Evolutionary conservation across 371 early-diverging fungal species (phyloP).

Genomic region (Mortierella sp.): DNA sequence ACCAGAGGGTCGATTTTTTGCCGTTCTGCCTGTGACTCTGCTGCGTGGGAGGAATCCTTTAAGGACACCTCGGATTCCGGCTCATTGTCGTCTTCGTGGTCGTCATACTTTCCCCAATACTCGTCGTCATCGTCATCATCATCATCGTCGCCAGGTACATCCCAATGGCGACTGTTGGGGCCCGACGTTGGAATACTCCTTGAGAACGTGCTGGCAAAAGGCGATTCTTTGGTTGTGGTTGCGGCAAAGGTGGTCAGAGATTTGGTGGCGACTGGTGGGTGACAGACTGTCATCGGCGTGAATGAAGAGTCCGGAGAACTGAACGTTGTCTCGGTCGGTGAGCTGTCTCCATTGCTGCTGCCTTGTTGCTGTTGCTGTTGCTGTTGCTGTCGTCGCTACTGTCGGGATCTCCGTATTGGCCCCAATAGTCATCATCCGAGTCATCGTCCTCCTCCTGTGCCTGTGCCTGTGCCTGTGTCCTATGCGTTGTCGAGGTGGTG

Average conservation of each 20-base stretch:
- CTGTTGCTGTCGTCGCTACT: not conserved
- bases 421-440: slow-evolving; percentile 50
- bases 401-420: slow-evolving; percentile 41
- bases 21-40: slow-evolving; percentile 6
- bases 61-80: not conserved
- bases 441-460: slow-evolving; percentile 7
- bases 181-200: not conserved
- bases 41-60: slow-evolving; percentile 12
- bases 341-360: too few relatives aligned
- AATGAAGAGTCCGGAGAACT: too few relatives aligned
- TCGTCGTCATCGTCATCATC: slow-evolving; percentile 31
- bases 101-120: slow-evolving; percentile 44
- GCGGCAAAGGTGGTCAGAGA: not conserved
- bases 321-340: too few relatives aligned
- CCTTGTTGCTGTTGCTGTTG: slow-evolving; percentile 13
- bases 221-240: not conserved
- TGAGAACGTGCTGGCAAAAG: not conserved
- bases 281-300: too few relatives aligned
- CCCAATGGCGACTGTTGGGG: not conserved
- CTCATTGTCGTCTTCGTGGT: not conserved
- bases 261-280: too few relatives aligned
- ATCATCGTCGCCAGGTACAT: not conserved
- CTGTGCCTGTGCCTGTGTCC: not conserved
- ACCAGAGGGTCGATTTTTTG: not conserved
- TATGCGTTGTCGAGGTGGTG: not conserved